Conservation (phyloP, 345 rosid genomes). For the Linum lewisii region DNA sequence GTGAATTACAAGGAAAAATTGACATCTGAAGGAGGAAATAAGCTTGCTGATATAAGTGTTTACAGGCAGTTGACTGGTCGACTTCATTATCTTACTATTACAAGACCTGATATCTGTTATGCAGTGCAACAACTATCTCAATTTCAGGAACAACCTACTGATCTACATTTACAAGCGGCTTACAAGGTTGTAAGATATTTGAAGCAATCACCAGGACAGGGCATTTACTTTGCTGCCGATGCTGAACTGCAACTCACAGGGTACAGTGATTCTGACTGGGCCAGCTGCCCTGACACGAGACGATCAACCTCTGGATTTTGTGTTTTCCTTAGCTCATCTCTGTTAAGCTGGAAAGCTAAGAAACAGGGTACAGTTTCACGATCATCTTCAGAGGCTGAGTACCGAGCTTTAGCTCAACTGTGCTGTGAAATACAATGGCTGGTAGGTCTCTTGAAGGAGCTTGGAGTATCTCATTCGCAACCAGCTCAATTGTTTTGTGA, state of each 20-base stretch:
- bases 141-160: neutral
- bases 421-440: neutral
- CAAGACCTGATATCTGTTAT: neutral
- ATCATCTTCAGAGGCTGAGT: conserved; percentile 1
- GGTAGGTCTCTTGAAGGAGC: no score
- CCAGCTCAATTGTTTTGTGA: no score
- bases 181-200: neutral
- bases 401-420: neutral
- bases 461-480: no score
- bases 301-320: neutral
- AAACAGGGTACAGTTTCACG: neutral
- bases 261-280: neutral
- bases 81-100: neutral
- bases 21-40: neutral
- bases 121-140: neutral
- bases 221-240: neutral
- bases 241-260: neutral
- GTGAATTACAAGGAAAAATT: neutral
- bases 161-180: neutral
- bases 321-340: neutral
- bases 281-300: neutral
- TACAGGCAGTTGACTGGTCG: neutral
- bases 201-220: neutral
- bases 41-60: fast-evolving
- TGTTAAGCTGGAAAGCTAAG: neutral